phyloP scores from a whole-genome alignment of 495 filamentous ascomycete species.

The Hypoxylon fuscum region DNA sequence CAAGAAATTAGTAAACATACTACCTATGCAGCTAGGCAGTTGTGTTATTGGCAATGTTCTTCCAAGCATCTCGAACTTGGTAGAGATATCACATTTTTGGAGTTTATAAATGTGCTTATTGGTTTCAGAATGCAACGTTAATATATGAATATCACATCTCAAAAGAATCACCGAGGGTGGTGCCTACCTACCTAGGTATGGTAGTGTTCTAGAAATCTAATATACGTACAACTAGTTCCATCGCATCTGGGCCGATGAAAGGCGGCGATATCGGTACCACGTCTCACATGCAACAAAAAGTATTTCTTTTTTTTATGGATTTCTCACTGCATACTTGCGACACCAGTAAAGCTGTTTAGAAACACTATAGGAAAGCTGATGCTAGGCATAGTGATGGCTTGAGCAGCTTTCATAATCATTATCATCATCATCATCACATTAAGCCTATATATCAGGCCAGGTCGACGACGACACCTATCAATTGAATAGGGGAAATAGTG shows the following conservation, averaged over 20 bases:
- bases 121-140: conserved; percentile 33
- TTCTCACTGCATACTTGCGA: too few species aligned
- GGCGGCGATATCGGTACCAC: conserved; percentile 26
- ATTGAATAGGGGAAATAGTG: conserved; percentile 20
- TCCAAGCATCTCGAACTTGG: conserved; percentile 5
- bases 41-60: conserved; percentile 19
- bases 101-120: conserved; percentile 29
- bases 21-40: too few species aligned
- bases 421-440: not conserved
- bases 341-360: not conserved
- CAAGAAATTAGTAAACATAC: conserved; percentile 4
- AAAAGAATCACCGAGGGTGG: conserved; percentile 37
- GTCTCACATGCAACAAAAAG: conserved; percentile 13
- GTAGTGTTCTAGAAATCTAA: conserved; percentile 39
- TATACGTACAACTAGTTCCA: conserved; percentile 21
- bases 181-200: too few species aligned
- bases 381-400: not conserved
- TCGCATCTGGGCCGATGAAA: conserved; percentile 24
- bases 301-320: too few species aligned
- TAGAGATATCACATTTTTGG: conserved; percentile 25
- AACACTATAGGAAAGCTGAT: not conserved
- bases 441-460: conserved; percentile 5
- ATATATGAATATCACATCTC: conserved; percentile 45
- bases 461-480: not conserved
- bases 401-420: too few species aligned